A percentile compares a stretch with the other conserved stretches of the same genome.
Conservation (phyloP, 176 grass and related monocot species). For the Panicum miliaceum region DNA sequence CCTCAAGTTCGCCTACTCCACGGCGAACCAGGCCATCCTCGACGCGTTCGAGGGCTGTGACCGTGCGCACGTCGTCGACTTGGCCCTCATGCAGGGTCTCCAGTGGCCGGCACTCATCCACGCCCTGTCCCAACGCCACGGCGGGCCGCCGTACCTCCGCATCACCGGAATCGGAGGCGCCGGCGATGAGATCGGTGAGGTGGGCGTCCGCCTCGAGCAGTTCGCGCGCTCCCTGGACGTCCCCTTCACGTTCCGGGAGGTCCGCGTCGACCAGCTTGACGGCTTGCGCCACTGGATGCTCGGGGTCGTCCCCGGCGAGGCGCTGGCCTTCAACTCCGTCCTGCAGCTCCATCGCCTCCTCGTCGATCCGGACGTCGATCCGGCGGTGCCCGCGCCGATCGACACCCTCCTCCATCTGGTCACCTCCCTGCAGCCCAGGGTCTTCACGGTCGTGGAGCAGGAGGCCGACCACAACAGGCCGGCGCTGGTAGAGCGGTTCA, state of each 20-base stretch:
- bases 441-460: conserved; percentile 82
- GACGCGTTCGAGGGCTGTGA: conserved; percentile 39
- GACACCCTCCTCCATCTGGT: conserved; percentile 64
- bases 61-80: conserved; percentile 60
- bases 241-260: conserved; percentile 57
- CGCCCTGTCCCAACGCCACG: conserved; percentile 36
- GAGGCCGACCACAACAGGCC: conserved; percentile 78
- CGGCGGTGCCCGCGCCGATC: conserved; percentile 40
- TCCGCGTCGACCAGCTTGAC: conserved; percentile 51
- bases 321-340: conserved; percentile 72
- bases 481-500: conserved; percentile 59
- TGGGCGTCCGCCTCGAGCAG: conserved; percentile 59
- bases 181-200: conserved; percentile 59
- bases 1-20: conserved; percentile 79
- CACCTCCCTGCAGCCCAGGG: conserved; percentile 38
- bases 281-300: conserved; percentile 59
- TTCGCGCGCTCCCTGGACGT: conserved; percentile 47
- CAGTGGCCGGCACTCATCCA: conserved; percentile 71
- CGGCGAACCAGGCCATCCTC: conserved; percentile 71
- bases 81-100: conserved; percentile 55
- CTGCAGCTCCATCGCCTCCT: conserved; percentile 82
- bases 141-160: conserved; percentile 53
- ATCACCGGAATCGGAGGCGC: conserved; percentile 52
- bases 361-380: conserved; percentile 46
- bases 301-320: conserved; percentile 46